Evolutionary conservation across 495 filamentous ascomycete species (phyloP).

Genomic region (Oleoguttula mirabilis): DNA sequence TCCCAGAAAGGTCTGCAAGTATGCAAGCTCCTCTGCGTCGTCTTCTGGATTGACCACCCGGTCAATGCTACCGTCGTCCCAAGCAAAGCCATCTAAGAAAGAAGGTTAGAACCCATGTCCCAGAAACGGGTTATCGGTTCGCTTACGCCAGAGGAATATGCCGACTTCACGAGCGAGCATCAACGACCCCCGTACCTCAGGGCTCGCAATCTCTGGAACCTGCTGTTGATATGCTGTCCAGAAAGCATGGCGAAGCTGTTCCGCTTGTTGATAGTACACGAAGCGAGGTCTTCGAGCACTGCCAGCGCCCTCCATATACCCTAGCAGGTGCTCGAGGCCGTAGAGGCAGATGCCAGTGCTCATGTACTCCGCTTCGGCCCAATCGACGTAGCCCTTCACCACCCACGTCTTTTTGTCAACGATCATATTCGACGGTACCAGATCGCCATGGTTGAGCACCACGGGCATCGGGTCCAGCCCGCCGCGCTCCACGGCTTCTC

Average conservation of each 20-base stretch:
- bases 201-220: conserved; percentile 28
- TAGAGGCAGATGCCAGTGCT: conserved; percentile 46
- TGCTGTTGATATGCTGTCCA: conserved; percentile 33
- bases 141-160: conserved; percentile 46
- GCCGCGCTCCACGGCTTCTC: conserved; percentile 22
- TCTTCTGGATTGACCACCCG: conserved; percentile 38
- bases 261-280: conserved; percentile 33
- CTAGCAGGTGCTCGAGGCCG: conserved; percentile 43
- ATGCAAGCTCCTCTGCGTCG: conserved; percentile 38
- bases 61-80: conserved; percentile 43
- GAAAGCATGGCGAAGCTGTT: conserved; percentile 34
- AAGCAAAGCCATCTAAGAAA: no score
- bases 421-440: conserved; percentile 51
- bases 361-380: conserved; percentile 47
- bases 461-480: conserved; percentile 33
- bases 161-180: conserved; percentile 38
- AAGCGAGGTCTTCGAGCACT: conserved; percentile 18
- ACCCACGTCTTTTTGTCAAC: conserved; percentile 58
- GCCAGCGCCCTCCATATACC: conserved; percentile 24
- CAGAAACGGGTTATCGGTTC: no score
- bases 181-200: conserved; percentile 25
- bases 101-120: no score
- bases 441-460: conserved; percentile 47
- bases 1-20: conserved; percentile 27
- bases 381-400: conserved; percentile 44